Percentiles rank a stretch among this genome's conserved stretches.
Conservation (phyloP, 805 yeast genomes). For the Saccharomycopsis sp. region DNA sequence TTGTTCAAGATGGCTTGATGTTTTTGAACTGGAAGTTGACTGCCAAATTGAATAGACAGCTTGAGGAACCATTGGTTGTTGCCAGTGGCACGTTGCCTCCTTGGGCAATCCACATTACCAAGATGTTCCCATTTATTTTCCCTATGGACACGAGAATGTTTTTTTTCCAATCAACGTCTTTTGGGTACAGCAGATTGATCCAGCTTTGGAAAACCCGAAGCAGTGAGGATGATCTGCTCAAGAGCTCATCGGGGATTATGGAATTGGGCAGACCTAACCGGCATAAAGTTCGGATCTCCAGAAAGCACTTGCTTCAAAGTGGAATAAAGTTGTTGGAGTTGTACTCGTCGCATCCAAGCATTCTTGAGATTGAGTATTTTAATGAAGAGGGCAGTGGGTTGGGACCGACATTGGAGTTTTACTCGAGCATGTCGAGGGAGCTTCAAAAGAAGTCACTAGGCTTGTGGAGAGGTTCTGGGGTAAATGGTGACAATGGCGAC, state of each 20-base stretch:
- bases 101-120: constrained; percentile 73
- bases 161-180: constrained; percentile 79
- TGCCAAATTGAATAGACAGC: constrained; percentile 75
- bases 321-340: constrained; percentile 69
- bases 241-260: constrained; percentile 25
- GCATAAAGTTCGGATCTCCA: constrained; percentile 69
- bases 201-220: constrained; percentile 62
- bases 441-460: constrained; percentile 47
- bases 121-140: constrained; percentile 69
- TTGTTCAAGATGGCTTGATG: constrained; percentile 18
- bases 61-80: constrained; percentile 82
- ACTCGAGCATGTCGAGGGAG: constrained; percentile 68
- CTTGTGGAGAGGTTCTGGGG: constrained; percentile 58
- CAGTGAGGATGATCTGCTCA: constrained; percentile 29
- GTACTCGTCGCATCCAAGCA: constrained; percentile 72
- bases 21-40: constrained; percentile 76
- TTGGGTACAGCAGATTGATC: constrained; percentile 79
- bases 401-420: constrained; percentile 94
- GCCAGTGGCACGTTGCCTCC: constrained; percentile 80
- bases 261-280: constrained; percentile 69
- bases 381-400: constrained; percentile 94
- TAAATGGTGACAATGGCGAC: constrained; percentile 25
- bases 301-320: constrained; percentile 61
- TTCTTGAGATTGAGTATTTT: constrained; percentile 77
- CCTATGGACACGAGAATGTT: constrained; percentile 74